Evolutionary conservation across 208 protist species (phyloP).

Genomic region (Histomonas meleagridis): DNA sequence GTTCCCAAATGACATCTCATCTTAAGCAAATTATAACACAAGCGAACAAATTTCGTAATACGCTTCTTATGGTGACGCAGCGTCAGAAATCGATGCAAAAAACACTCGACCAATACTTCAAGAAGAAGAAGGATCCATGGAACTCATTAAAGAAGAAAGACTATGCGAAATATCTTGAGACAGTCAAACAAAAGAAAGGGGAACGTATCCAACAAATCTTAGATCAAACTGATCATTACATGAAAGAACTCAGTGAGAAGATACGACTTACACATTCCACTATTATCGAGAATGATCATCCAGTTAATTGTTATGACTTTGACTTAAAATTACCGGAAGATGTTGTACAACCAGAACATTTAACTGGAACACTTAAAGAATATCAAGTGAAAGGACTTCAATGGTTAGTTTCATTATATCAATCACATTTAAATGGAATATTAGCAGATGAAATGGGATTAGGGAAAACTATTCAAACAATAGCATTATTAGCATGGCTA

Average conservation of each 20-base stretch:
- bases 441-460: slow-evolving; percentile 40
- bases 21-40: neutral
- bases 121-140: neutral
- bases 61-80: neutral
- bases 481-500: slow-evolving; percentile 42
- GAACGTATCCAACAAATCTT: neutral
- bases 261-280: neutral
- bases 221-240: neutral
- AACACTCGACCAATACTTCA: neutral
- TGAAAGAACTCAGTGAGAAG: slow-evolving; percentile 25
- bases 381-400: slow-evolving; percentile 36
- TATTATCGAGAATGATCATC: neutral
- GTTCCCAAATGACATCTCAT: neutral
- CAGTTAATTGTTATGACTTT: neutral
- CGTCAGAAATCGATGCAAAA: neutral
- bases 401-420: slow-evolving; percentile 37
- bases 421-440: slow-evolving; percentile 33
- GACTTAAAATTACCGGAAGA: neutral
- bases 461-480: slow-evolving; percentile 36
- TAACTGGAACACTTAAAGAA: neutral
- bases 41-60: neutral
- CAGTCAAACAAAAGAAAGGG: neutral
- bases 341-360: neutral
- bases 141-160: neutral
- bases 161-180: neutral